Evolutionary conservation across 208 protist genomes (phyloP).

Genomic region (Leishmania tropica): DNA sequence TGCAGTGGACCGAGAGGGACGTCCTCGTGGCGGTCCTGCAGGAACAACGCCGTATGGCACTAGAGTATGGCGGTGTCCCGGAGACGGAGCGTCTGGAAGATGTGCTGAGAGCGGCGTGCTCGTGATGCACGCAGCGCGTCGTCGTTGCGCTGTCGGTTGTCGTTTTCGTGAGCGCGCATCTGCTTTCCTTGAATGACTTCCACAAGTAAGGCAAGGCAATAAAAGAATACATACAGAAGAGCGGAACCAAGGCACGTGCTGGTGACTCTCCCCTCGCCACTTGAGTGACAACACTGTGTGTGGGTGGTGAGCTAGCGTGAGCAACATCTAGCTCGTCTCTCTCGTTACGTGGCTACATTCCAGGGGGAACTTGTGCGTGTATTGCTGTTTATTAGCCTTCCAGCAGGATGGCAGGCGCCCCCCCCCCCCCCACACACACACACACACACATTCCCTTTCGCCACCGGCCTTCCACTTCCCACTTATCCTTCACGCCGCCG

Average conservation of each 20-base stretch:
- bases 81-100: slow-evolving; percentile 31
- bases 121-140: background rate
- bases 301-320: background rate
- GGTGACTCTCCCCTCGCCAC: background rate
- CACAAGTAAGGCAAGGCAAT: background rate
- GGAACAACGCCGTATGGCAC: slow-evolving; percentile 28
- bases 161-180: background rate
- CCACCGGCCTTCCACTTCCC: background rate
- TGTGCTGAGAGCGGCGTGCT: slow-evolving; percentile 17
- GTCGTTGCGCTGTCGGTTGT: background rate
- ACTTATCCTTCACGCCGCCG: background rate
- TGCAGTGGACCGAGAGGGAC: slow-evolving; percentile 30
- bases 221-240: background rate
- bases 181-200: background rate
- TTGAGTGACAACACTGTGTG: background rate
- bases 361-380: background rate
- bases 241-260: background rate
- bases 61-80: slow-evolving; percentile 9
- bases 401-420: background rate
- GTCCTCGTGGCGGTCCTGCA: slow-evolving; percentile 25
- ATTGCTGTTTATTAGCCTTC: background rate
- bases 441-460: background rate
- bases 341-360: background rate
- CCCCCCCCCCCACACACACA: no score
- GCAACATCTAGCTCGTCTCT: background rate